phyloP scores from a whole-genome alignment of 148 eudicot species.

The Rhododendron griersonianum region DNA sequence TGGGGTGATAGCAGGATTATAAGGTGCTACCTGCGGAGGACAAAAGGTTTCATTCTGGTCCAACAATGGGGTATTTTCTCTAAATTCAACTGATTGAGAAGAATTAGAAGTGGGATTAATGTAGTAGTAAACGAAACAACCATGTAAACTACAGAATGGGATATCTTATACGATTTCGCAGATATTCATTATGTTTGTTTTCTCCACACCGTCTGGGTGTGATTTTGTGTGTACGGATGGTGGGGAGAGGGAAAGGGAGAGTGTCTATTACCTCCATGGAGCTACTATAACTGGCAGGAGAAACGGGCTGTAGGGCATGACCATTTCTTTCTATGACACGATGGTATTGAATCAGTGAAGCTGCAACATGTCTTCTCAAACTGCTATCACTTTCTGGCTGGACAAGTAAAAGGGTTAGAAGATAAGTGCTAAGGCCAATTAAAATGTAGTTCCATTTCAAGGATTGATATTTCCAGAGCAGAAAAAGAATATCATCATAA shows the following conservation, averaged over 20 bases:
- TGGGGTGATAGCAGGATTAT: constrained; percentile 47
- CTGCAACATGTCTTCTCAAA: constrained; percentile 59
- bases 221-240: not conserved
- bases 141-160: not conserved
- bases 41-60: not conserved
- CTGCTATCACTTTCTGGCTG: constrained; percentile 49
- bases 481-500: not conserved
- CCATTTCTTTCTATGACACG: constrained; percentile 44
- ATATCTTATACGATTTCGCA: not conserved
- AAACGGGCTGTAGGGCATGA: constrained; percentile 42
- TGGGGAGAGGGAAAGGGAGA: too few species aligned
- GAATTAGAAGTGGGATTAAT: not conserved
- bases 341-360: constrained; percentile 49
- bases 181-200: not conserved
- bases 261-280: constrained; percentile 67
- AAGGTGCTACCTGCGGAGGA: constrained; percentile 55
- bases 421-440: not conserved
- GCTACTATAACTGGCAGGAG: constrained; percentile 70
- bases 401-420: constrained; percentile 3
- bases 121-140: not conserved
- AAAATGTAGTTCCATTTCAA: not conserved
- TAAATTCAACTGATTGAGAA: not conserved
- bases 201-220: not conserved
- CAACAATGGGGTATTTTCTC: not conserved
- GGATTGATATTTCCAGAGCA: not conserved